Conservation (phyloP, 192 early-diverging fungal genomes). For the Linnemannia elongata region DNA sequence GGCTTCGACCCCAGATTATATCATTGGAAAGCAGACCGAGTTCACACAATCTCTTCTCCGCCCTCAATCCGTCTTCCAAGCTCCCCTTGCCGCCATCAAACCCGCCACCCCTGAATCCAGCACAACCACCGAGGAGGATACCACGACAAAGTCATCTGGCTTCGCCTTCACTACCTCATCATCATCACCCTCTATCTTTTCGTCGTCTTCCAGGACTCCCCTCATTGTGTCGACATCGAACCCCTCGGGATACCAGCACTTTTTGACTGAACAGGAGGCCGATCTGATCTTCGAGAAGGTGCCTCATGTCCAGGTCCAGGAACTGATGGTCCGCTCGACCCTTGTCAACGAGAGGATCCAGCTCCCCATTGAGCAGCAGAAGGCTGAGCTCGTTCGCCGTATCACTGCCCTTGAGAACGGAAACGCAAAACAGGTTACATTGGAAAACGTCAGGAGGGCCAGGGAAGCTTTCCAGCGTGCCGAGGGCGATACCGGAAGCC, state of each 20-base stretch:
- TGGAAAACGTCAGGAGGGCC: conserved; percentile 82
- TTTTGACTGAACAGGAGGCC: conserved; percentile 61
- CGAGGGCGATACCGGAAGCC: conserved; percentile 89
- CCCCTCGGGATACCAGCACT: conserved; percentile 63
- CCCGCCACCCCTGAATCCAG: conserved; percentile 3
- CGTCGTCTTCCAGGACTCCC: conserved; percentile 33
- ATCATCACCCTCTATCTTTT: conserved; percentile 49
- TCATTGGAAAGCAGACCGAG: conserved; percentile 55
- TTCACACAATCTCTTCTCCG: conserved; percentile 55
- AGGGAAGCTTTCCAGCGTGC: conserved; percentile 83
- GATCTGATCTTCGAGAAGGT: conserved; percentile 63
- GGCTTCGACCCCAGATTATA: conserved; percentile 45
- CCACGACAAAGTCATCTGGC: conserved; percentile 5
- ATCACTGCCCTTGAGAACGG: conserved; percentile 89
- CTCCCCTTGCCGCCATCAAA: conserved; percentile 46
- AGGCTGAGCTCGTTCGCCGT: conserved; percentile 75
- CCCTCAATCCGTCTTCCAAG: conserved; percentile 45
- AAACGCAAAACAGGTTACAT: conserved; percentile 76
- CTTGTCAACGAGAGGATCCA: conserved; percentile 46
- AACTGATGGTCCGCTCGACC: conserved; percentile 28
- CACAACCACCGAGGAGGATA: background rate
- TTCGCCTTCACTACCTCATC: conserved; percentile 33
- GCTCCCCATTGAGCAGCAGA: conserved; percentile 60
- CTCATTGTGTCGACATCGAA: conserved; percentile 50
- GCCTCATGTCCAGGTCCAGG: conserved; percentile 58